Percentiles rank a stretch among this genome's conserved stretches.
These are phyloP conservation scores for Artemisia annua DNA, from an alignment of 129 eudicot genomes.

Conservation along the genomic window DNA sequence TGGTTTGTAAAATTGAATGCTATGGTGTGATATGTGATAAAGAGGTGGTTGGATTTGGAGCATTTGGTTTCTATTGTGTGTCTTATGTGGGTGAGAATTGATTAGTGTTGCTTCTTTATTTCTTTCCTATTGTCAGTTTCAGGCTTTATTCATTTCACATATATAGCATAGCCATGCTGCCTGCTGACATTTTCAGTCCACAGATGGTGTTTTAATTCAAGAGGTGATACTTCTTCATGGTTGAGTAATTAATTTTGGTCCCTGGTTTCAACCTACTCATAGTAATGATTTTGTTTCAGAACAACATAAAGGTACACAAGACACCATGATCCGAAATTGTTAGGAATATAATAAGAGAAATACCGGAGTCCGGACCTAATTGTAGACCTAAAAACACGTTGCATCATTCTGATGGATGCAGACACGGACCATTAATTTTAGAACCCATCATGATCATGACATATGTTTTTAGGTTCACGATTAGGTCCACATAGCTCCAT, in stretches of 20 bases:
- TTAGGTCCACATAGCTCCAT: too few species aligned
- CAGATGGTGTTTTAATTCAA: slow-evolving; percentile 18
- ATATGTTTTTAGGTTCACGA: too few species aligned
- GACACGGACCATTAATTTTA: too few species aligned
- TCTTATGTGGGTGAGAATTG: slow-evolving; percentile 24
- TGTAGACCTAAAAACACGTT: too few species aligned
- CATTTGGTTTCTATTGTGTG: slow-evolving; percentile 33
- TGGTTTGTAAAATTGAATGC: slow-evolving; percentile 16
- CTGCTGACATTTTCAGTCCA: slow-evolving; percentile 26
- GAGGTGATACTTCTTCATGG: neutral
- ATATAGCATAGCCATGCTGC: slow-evolving; percentile 17
- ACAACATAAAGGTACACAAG: too few species aligned
- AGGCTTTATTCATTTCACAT: slow-evolving; percentile 31
- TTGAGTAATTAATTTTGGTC: neutral
- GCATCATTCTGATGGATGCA: too few species aligned
- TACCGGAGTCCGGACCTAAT: too few species aligned
- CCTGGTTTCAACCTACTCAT: too few species aligned
- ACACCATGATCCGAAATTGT: too few species aligned
- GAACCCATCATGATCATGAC: too few species aligned
- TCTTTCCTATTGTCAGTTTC: slow-evolving; percentile 31
- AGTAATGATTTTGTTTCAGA: too few species aligned
- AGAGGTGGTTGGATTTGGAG: slow-evolving; percentile 17
- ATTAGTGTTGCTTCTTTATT: slow-evolving; percentile 16
- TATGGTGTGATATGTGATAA: neutral
- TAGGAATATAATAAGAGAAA: too few species aligned